Evolutionary conservation across 2,329 filamentous ascomycete species (phyloP), one percentile per base, ranked within the genome.

Genomic region (Fusarium sp.): DNA sequence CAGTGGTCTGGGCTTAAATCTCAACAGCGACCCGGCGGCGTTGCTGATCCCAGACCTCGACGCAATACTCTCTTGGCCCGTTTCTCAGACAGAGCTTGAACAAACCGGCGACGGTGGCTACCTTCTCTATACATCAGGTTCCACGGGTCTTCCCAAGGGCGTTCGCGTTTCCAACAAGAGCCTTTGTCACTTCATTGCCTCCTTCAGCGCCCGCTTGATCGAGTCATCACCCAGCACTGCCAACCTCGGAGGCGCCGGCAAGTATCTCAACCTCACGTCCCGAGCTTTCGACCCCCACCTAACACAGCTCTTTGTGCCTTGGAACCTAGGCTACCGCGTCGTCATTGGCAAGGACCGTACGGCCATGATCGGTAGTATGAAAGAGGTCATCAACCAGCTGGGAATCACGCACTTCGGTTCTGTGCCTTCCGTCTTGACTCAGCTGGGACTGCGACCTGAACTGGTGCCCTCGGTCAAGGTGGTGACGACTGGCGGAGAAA

Each of bases 71-170:
- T n/a, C 70, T 2, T 66, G 70, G 61, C 27, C 56, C 1, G 3
- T 20, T 20, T 40, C 22, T 22, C 27, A 35, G 9, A n/a, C 0
- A n/a, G 8, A n/a, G 11, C 5, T 9, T n/a, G 14, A 47, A 25
- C 43, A 38, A 33, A 15, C 6, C 4, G 45, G 33, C 17, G 1
- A 35, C 9, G 70, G 70, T 1, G 70, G 70, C 3, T 72, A 72
- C 33, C 70, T 72, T 2, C 70, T 72, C 11, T 72, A 72, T 6
- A 73, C 70, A 0, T 72, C 70, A 3, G 70, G 70, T 0, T 72
- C 70, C 1, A 72, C 70, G 1, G 70, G 70, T 1, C 70, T 66
- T 0, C 70, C 70, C 9, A 72, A 72, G 12, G 70, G 70, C 2
- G 70, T 72, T 2, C 50, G 70, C 0, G 70, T 72, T 2, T 66